Evolutionary conservation across 148 eudicot genomes (phyloP).

Genomic region (Pharnaceum exiguum): DNA sequence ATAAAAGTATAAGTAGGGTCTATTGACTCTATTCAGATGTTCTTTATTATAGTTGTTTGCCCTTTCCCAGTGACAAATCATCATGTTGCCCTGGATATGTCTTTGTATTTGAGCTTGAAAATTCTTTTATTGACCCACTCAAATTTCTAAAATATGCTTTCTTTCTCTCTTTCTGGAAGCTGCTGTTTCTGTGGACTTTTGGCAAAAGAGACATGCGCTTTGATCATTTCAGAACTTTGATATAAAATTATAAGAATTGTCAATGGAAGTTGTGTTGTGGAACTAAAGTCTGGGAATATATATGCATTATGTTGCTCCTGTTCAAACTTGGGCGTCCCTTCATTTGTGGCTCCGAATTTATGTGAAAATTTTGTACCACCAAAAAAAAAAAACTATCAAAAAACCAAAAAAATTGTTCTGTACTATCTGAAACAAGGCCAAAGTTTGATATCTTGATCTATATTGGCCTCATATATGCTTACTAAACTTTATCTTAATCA

Average conservation of each 20-base stretch:
- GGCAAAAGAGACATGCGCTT: conserved; percentile 17
- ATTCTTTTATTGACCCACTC: conserved; percentile 27
- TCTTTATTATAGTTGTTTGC: background rate
- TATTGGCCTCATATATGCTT: background rate
- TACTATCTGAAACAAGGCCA: background rate
- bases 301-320: conserved; percentile 11
- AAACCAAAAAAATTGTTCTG: conserved; percentile 8
- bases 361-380: background rate
- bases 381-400: background rate
- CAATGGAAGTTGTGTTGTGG: conserved; percentile 10
- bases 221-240: conserved; percentile 16
- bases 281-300: conserved; percentile 11
- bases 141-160: background rate
- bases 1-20: background rate
- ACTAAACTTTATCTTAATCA: background rate
- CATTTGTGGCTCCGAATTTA: conserved; percentile 17
- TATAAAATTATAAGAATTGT: conserved; percentile 9
- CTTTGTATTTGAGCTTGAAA: conserved; percentile 15
- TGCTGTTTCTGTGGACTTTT: conserved; percentile 19
- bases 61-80: conserved; percentile 17
- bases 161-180: conserved; percentile 3
- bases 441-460: background rate
- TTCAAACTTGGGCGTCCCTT: conserved; percentile 28
- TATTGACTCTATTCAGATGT: background rate
- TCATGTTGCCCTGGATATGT: conserved; percentile 7